Evolutionary conservation across 1,284 basidiomycete species (phyloP).

Genomic region (Papiliotrema terrestris): DNA sequence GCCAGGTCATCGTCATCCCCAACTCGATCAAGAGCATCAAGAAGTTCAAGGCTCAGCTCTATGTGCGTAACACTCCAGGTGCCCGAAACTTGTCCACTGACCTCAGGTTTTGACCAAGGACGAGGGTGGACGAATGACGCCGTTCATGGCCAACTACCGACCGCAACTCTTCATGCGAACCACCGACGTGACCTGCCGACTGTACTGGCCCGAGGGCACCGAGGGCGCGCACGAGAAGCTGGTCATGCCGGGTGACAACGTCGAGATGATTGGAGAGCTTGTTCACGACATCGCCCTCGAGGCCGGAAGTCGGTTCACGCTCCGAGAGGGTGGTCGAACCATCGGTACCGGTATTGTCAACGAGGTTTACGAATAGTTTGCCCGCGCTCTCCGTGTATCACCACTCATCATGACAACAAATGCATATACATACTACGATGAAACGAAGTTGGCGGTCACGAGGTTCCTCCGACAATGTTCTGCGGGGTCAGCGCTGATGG

Average conservation of each 20-base stretch:
- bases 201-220: conserved; percentile 80
- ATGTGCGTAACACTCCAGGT: conserved; percentile 55
- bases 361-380: conserved; percentile 59
- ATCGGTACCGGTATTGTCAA: conserved; percentile 88
- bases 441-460: neutral
- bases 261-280: conserved; percentile 85
- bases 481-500: neutral
- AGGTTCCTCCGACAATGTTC: neutral
- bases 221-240: conserved; percentile 67
- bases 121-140: conserved; percentile 96
- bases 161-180: conserved; percentile 97
- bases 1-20: conserved; percentile 85
- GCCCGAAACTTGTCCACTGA: neutral
- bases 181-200: conserved; percentile 81
- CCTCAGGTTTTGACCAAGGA: conserved; percentile 85
- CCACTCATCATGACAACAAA: neutral
- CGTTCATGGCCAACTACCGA: conserved; percentile 94
- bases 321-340: conserved; percentile 95
- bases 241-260: conserved; percentile 98
- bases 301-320: conserved; percentile 90
- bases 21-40: conserved; percentile 92
- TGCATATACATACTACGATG: neutral
- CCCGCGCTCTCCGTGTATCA: neutral
- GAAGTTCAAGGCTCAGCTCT: conserved; percentile 90
- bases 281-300: conserved; percentile 89